Evolutionary conservation across 257 asterid species (phyloP).

Genomic region (Linaria vulgaris): DNA sequence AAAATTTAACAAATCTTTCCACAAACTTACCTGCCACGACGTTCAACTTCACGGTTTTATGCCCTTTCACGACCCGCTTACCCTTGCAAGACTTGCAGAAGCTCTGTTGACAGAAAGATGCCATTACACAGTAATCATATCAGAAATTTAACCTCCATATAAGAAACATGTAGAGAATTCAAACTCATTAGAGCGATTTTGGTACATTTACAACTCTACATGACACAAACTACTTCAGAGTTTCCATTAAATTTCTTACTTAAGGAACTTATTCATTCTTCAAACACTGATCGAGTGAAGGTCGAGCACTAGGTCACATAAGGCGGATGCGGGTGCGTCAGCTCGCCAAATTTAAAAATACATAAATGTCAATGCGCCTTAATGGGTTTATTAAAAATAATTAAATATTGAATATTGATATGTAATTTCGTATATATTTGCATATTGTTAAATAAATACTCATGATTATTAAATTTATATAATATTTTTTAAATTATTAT

Average conservation of each 20-base stretch:
- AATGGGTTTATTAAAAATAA: no score
- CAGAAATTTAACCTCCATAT: neutral
- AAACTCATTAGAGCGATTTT: neutral
- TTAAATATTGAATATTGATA: no score
- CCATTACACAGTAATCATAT: no score
- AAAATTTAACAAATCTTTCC: neutral
- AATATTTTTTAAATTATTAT: no score
- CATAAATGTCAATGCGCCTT: no score
- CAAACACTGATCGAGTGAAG: conserved; percentile 5
- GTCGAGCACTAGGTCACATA: no score
- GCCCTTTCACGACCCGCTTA: conserved; percentile 62
- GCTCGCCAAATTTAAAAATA: no score
- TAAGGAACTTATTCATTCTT: neutral
- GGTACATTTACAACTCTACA: conserved; percentile 15
- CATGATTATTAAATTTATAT: no score
- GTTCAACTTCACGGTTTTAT: conserved; percentile 68
- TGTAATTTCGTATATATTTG: no score
- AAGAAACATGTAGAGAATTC: neutral
- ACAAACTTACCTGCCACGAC: conserved; percentile 69
- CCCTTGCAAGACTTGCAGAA: conserved; percentile 91
- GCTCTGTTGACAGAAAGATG: conserved; percentile 44
- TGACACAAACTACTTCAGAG: conserved; percentile 16
- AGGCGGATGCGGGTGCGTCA: no score
- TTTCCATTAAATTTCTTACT: conserved; percentile 13
- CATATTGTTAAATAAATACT: no score